Percentiles rank a stretch among this genome's conserved stretches.
Evolutionary conservation across 2,329 filamentous ascomycete genomes (phyloP).

Genomic region (Hirsutella minnesotensis): DNA sequence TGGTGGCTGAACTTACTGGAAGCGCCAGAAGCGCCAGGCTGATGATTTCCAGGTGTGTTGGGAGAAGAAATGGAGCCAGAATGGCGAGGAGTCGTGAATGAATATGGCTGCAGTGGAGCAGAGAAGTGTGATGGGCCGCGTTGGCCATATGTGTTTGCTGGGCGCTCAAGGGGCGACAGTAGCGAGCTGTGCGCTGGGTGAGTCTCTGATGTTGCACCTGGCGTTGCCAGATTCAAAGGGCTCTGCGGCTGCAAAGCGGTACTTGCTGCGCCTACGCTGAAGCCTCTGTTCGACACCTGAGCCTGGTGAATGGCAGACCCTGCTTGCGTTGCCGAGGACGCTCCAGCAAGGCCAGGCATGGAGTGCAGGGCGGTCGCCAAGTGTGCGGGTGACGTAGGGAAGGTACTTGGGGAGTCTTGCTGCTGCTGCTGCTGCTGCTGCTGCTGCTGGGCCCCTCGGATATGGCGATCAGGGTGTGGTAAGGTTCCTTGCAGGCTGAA

Average conservation of each 20-base stretch:
- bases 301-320: background rate
- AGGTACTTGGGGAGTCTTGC: too few species aligned
- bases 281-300: background rate
- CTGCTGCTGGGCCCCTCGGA: conserved; percentile 6
- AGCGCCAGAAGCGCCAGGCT: background rate
- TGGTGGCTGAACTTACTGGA: background rate
- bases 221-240: conserved; percentile 3
- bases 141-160: conserved; percentile 9
- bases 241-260: background rate
- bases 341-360: background rate
- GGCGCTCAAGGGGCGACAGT: conserved; percentile 8
- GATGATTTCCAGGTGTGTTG: conserved; percentile 1
- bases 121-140: conserved; percentile 7
- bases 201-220: conserved; percentile 9
- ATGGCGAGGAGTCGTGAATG: conserved; percentile 3
- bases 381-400: background rate
- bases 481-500: conserved; percentile 10
- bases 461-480: conserved; percentile 11
- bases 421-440: too few species aligned
- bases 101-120: conserved; percentile 7
- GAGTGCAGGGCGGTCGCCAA: conserved; percentile 1
- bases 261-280: background rate
- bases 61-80: conserved; percentile 1
- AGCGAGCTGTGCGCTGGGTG: conserved; percentile 8
- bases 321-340: background rate